These are phyloP conservation scores for Scleroderma bovista DNA, from an alignment of 768 basidiomycete species.

Conservation along the genomic window DNA sequence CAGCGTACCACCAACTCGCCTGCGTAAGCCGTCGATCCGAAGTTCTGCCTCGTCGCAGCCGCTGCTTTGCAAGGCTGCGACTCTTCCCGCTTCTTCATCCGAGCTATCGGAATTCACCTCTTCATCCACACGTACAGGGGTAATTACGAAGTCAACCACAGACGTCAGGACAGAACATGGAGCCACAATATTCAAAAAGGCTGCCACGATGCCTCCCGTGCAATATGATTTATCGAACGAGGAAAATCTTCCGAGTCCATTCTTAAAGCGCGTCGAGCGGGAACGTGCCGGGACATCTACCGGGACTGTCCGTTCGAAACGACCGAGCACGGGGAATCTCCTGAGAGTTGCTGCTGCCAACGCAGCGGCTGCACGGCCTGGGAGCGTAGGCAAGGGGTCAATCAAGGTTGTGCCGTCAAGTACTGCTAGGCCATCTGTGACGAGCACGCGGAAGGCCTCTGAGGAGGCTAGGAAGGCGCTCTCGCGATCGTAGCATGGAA, in stretches of 20 bases:
- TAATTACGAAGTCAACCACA: constrained; percentile 7
- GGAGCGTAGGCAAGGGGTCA: constrained; percentile 8
- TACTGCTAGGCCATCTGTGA: constrained; percentile 36
- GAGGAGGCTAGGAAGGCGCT: constrained; percentile 44
- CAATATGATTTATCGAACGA: constrained; percentile 71
- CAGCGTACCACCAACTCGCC: constrained; percentile 38
- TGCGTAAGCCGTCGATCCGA: constrained; percentile 56
- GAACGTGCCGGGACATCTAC: constrained; percentile 18
- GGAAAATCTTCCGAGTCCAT: constrained; percentile 83
- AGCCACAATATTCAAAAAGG: constrained; percentile 7
- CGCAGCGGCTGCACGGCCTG: constrained; percentile 28
- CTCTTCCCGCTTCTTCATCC: constrained; percentile 31
- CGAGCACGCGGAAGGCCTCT: constrained; percentile 42
- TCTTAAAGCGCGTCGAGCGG: constrained; percentile 55
- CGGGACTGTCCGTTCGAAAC: constrained; percentile 26
- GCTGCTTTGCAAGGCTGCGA: constrained; percentile 12
- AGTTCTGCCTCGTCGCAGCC: constrained; percentile 30
- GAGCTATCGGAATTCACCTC: constrained; percentile 33
- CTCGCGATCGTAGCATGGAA: constrained; percentile 26
- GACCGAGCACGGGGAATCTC: constrained; percentile 47
- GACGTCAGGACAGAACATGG: constrained; percentile 8
- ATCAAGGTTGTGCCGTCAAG: constrained; percentile 11
- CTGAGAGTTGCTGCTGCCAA: constrained; percentile 59
- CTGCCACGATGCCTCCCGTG: constrained; percentile 25
- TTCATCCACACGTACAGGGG: constrained; percentile 9